Conservation (phyloP, 23 red algal genomes). For the Gracilaria caudata region DNA sequence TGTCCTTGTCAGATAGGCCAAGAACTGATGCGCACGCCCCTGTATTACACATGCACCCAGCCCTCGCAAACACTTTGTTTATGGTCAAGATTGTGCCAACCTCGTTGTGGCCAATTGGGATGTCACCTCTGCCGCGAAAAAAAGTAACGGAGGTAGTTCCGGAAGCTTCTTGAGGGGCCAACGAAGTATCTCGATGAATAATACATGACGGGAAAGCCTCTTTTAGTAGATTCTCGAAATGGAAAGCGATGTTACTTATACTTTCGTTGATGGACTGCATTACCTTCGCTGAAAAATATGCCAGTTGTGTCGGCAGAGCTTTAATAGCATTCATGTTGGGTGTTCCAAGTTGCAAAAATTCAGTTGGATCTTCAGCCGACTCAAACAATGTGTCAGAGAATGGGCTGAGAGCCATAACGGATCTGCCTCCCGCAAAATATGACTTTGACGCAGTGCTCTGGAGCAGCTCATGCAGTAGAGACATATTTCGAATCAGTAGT, state of each 20-base stretch:
- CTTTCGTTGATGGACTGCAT: constrained; percentile 12
- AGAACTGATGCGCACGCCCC: constrained; percentile 43
- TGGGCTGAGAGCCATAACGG: constrained; percentile 31
- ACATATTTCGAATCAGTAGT: constrained; percentile 46
- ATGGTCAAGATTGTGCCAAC: constrained; percentile 33
- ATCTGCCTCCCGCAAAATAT: constrained; percentile 44
- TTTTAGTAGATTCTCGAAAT: constrained; percentile 27
- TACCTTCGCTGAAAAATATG: background rate
- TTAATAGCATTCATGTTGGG: constrained; percentile 38
- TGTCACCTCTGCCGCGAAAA: constrained; percentile 1
- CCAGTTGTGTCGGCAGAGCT: constrained; percentile 13
- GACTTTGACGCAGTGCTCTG: constrained; percentile 8
- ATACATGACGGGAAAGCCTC: constrained; percentile 14
- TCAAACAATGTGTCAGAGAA: constrained; percentile 21
- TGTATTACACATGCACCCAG: constrained; percentile 60
- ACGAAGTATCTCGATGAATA: constrained; percentile 28
- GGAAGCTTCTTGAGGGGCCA: background rate
- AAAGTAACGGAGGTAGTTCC: constrained; percentile 31
- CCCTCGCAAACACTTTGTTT: constrained; percentile 28
- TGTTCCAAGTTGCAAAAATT: constrained; percentile 43
- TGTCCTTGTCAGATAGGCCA: constrained; percentile 39
- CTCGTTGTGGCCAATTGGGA: constrained; percentile 40
- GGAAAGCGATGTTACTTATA: background rate
- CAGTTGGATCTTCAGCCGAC: background rate
- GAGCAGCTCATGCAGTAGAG: constrained; percentile 33